Base-by-base conservation (phyloP, 2,329 filamentous ascomycete genomes). In the Zasmidium cellare region DNA sequence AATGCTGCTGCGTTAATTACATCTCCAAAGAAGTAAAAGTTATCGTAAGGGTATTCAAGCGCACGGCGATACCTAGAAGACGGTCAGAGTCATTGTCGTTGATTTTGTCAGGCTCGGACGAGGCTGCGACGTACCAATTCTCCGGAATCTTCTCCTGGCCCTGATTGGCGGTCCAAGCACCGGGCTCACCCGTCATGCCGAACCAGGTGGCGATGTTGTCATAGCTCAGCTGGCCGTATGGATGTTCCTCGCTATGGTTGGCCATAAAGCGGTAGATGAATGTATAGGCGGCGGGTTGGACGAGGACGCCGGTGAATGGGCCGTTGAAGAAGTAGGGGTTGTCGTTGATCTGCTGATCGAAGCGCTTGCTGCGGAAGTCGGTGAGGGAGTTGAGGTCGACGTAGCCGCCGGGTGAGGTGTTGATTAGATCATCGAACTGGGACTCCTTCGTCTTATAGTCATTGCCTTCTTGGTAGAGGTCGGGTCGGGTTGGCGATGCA, bases 91-190 rank as follows among this genome's bases (percentile, higher is more conserved):
- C 45, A 47, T 35, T n/a, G 19, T 35, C 16, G 19, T 31, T 24
- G 16, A 47, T 24, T 38, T 45, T 52, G 20, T 23, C 24, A 45
- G 19, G 24, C 28, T n/a, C n/a, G n/a, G 44, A 20, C 16, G 28
- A 7, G 12, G 23, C 20, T 19, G 22, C 19, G 3, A 24, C 51
- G 31, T 49, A 55, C 47, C 67, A 71, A 61, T 77, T 74, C 19
- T 75, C 65, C 1, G 76, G 76, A 55, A 77, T 75, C 3, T 67
- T 60, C 63, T 78, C 76, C 24, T 71, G 59, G 25, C 73, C 75
- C 3, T 58, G 59, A 9, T 67, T 66, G n/a, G 67, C 67, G 2
- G 64, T 55, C 45, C 67, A 70, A 16, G 58, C 68, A 19, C 76
- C 66, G 25, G 70, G 66, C 48, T 68, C 68, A 61, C 48, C 56